phyloP scores from a whole-genome alignment of 2,329 filamentous ascomycete genomes.

The Intubia oerlemansii region DNA sequence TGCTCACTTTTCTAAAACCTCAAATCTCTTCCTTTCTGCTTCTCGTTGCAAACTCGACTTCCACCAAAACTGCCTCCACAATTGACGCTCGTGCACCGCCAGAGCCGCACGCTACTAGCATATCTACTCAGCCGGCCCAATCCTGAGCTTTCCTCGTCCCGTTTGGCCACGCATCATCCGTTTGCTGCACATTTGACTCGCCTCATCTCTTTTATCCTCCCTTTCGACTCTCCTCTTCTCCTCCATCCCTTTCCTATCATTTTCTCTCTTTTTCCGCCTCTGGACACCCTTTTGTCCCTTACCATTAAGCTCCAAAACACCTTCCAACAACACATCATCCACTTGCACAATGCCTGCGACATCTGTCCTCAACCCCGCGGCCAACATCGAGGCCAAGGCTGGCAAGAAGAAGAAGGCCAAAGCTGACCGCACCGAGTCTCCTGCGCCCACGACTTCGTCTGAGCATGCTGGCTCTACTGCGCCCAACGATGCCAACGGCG shows the following conservation, averaged over 20 bases:
- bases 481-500: constrained; percentile 25
- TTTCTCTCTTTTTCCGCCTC: too few species aligned
- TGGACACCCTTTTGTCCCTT: too few species aligned
- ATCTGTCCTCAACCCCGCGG: constrained; percentile 39
- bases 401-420: constrained; percentile 51
- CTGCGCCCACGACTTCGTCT: constrained; percentile 26
- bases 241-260: not conserved
- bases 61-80: too few species aligned
- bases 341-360: constrained; percentile 36
- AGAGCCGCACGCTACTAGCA: too few species aligned
- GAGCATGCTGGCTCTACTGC: constrained; percentile 26
- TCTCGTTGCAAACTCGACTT: too few species aligned
- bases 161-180: too few species aligned
- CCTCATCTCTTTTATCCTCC: too few species aligned
- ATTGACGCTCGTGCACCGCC: too few species aligned
- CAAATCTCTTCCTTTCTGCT: not conserved
- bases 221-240: not conserved
- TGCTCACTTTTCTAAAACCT: constrained; percentile 1
- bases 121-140: too few species aligned
- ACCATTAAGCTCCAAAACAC: not conserved
- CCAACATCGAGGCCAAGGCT: constrained; percentile 40
- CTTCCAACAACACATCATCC: not conserved
- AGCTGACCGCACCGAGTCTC: constrained; percentile 30
- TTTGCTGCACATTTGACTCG: too few species aligned
- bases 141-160: too few species aligned